Conservation (phyloP, 257 asterid species). For the Solanum ossicruentum region DNA sequence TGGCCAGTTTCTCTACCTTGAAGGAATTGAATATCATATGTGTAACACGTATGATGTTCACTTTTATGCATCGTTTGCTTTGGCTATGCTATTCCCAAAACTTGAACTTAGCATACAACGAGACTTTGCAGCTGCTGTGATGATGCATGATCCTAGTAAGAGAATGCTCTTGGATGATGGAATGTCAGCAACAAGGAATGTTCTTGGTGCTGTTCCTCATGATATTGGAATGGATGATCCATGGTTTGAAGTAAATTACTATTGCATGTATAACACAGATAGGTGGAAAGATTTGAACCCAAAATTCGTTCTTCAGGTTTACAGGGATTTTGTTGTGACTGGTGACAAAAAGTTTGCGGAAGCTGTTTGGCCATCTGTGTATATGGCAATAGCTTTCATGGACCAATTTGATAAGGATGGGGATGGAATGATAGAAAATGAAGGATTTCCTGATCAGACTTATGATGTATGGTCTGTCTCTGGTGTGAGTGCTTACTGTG, state of each 20-base stretch:
- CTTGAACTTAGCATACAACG: conserved; percentile 89
- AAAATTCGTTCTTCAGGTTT: conserved; percentile 86
- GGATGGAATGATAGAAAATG: conserved; percentile 98
- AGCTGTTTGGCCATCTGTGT: conserved; percentile 95
- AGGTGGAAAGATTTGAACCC: conserved; percentile 98
- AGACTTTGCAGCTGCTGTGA: conserved; percentile 90
- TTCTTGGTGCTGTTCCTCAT: conserved; percentile 95
- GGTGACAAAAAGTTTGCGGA: conserved; percentile 60
- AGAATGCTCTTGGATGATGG: conserved; percentile 58
- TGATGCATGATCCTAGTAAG: conserved; percentile 92
- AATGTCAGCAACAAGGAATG: conserved; percentile 47
- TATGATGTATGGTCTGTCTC: conserved; percentile 89
- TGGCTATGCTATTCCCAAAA: conserved; percentile 63
- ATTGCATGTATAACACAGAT: conserved; percentile 71
- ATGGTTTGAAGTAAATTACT: conserved; percentile 84
- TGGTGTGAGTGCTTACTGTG: conserved; percentile 96
- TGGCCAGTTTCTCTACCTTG: conserved; percentile 91
- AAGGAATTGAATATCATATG: conserved; percentile 95
- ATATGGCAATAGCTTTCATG: conserved; percentile 90
- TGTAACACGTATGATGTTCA: conserved; percentile 94
- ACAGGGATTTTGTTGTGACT: conserved; percentile 75
- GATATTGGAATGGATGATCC: conserved; percentile 96
- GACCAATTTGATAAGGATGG: conserved; percentile 95
- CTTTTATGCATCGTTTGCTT: conserved; percentile 81
- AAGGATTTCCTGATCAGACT: conserved; percentile 91